A percentile compares a stretch with the other conserved stretches of the same genome.
These are phyloP conservation scores for Floccularia luteovirens DNA, from an alignment of 768 basidiomycete species.

Conservation along the genomic window DNA sequence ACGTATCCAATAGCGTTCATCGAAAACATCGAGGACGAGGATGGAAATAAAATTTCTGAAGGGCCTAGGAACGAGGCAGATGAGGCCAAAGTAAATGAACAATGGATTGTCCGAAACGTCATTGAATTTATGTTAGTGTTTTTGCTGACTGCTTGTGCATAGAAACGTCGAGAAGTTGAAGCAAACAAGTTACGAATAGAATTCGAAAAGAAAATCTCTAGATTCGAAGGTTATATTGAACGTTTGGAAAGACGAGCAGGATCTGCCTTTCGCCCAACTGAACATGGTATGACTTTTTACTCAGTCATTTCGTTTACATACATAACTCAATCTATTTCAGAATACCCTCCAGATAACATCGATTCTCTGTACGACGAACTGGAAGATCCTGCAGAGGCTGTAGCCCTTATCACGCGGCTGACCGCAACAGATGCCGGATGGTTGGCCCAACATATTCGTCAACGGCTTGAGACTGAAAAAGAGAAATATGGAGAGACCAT, in stretches of 20 bases:
- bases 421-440: conserved; percentile 47
- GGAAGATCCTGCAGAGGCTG: conserved; percentile 45
- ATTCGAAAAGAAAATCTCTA: conserved; percentile 45
- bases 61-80: conserved; percentile 68
- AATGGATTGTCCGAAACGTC: conserved; percentile 58
- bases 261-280: conserved; percentile 25
- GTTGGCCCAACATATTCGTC: conserved; percentile 47
- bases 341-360: conserved; percentile 37
- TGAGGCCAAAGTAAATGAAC: conserved; percentile 48
- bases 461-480: conserved; percentile 38
- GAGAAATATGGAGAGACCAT: conserved; percentile 52
- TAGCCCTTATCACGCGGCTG: conserved; percentile 31
- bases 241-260: conserved; percentile 55
- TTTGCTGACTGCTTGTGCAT: conserved; percentile 1
- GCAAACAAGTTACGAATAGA: conserved; percentile 49
- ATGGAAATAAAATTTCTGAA: conserved; percentile 41
- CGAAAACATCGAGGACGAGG: conserved; percentile 48
- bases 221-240: conserved; percentile 56
- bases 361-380: conserved; percentile 57
- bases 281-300: conserved; percentile 26
- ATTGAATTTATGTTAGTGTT: neutral
- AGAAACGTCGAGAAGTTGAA: conserved; percentile 56
- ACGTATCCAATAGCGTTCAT: conserved; percentile 72
- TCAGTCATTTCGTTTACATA: conserved; percentile 2
- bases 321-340: conserved; percentile 13